Percentiles rank a stretch among this genome's conserved stretches.
These are phyloP conservation scores for Neurospora sp. DNA, from an alignment of 495 filamentous ascomycete species.

Conservation along the genomic window DNA sequence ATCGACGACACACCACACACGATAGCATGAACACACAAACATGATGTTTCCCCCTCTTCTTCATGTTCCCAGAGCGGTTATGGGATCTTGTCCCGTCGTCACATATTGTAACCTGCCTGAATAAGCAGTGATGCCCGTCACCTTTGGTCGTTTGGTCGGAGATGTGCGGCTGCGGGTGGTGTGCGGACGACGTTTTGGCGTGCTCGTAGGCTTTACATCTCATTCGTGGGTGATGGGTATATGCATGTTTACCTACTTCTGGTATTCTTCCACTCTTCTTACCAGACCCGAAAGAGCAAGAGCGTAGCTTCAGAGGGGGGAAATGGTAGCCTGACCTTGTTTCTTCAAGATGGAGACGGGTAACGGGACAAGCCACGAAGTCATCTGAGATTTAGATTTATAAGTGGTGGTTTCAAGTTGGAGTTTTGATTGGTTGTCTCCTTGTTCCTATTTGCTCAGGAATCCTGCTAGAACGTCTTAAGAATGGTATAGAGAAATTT, in stretches of 20 bases:
- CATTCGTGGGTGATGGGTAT: neutral
- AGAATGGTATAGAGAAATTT: neutral
- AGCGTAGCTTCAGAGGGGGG: neutral
- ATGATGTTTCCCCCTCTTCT: neutral
- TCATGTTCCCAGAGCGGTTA: neutral
- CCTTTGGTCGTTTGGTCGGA: neutral
- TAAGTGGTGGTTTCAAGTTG: neutral
- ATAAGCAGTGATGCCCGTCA: neutral
- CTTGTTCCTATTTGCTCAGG: neutral
- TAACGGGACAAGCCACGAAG: neutral
- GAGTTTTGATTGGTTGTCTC: neutral
- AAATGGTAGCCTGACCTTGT: neutral
- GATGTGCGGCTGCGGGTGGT: neutral
- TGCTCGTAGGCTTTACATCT: neutral
- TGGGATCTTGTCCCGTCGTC: neutral
- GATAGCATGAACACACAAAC: neutral
- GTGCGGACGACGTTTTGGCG: neutral
- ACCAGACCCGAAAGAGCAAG: neutral
- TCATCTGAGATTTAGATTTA: neutral
- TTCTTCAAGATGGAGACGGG: neutral
- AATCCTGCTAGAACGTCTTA: neutral
- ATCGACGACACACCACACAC: neutral
- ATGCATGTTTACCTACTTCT: neutral
- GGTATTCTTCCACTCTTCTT: neutral
- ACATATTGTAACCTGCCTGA: neutral